Percentiles rank a stretch among this genome's conserved stretches.
These are phyloP conservation scores for Penicillium olsonii DNA, from an alignment of 2,329 filamentous ascomycete species.

Conservation along the genomic window DNA sequence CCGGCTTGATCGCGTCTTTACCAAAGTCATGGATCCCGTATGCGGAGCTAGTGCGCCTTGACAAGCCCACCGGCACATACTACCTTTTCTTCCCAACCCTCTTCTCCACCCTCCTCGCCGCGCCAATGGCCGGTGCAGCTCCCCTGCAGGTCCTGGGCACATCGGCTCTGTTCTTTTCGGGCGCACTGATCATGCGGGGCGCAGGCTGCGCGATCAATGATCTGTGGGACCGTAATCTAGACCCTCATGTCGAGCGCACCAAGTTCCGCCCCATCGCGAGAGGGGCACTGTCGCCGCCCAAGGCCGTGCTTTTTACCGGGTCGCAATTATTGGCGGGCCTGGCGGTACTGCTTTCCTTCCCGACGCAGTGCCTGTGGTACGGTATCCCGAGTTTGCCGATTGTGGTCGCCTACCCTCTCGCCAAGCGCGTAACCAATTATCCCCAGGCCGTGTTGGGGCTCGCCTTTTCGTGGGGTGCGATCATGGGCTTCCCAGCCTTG, in stretches of 20 bases:
- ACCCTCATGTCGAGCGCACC: conserved; percentile 54
- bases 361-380: conserved; percentile 45
- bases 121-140: conserved; percentile 37
- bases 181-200: conserved; percentile 53
- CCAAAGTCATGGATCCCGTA: conserved; percentile 57
- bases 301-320: conserved; percentile 48
- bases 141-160: conserved; percentile 41
- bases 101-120: conserved; percentile 50
- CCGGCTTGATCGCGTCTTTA: conserved; percentile 48
- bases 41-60: conserved; percentile 55
- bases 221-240: conserved; percentile 56
- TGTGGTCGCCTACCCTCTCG: conserved; percentile 52
- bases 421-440: conserved; percentile 56
- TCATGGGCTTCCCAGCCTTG: conserved; percentile 51
- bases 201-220: conserved; percentile 60
- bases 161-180: conserved; percentile 43
- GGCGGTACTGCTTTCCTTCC: conserved; percentile 47
- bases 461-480: conserved; percentile 54
- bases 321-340: conserved; percentile 45
- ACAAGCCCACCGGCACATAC: conserved; percentile 55
- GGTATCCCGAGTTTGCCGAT: conserved; percentile 47
- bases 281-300: conserved; percentile 49
- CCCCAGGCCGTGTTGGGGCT: conserved; percentile 55
- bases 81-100: conserved; percentile 57
- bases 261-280: conserved; percentile 55